Percentiles rank a stretch among this genome's conserved stretches.
phyloP scores from a whole-genome alignment of 129 eudicot genomes.

The Artemisia argyi region DNA sequence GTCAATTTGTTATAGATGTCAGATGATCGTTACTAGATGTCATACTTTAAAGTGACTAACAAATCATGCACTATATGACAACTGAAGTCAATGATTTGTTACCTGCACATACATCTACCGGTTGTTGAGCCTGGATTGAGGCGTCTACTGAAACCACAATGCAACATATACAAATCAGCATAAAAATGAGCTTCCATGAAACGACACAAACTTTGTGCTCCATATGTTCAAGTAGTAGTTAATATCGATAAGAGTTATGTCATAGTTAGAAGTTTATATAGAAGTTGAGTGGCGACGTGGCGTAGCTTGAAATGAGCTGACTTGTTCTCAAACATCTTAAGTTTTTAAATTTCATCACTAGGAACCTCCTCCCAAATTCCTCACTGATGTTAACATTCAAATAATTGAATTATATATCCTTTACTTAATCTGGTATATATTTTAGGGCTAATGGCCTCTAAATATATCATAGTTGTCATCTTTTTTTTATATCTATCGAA shows the following conservation, averaged over 20 bases:
- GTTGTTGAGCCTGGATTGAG: not conserved
- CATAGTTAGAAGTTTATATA: not conserved
- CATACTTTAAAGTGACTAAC: not conserved
- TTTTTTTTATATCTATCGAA: no score
- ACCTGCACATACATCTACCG: constrained; percentile 16
- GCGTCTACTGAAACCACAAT: not conserved
- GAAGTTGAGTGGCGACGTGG: not conserved
- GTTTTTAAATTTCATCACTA: not conserved
- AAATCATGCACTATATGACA: not conserved
- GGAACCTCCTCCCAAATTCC: no score
- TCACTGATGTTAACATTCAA: no score
- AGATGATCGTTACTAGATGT: not conserved
- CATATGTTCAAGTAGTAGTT: not conserved
- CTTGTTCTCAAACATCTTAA: not conserved
- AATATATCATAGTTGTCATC: no score
- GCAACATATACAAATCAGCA: not conserved
- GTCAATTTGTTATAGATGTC: no score
- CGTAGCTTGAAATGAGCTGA: not conserved
- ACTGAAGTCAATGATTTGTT: not conserved
- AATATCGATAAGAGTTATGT: not conserved
- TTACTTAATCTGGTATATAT: no score
- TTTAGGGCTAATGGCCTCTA: no score
- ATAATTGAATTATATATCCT: no score
- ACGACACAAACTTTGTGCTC: constrained; percentile 6
- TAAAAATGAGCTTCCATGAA: constrained; percentile 1